Evolutionary conservation across 805 yeast genomes (phyloP), one percentile per base, ranked within the genome.

Genomic region (Priceomyces fermenticarens): DNA sequence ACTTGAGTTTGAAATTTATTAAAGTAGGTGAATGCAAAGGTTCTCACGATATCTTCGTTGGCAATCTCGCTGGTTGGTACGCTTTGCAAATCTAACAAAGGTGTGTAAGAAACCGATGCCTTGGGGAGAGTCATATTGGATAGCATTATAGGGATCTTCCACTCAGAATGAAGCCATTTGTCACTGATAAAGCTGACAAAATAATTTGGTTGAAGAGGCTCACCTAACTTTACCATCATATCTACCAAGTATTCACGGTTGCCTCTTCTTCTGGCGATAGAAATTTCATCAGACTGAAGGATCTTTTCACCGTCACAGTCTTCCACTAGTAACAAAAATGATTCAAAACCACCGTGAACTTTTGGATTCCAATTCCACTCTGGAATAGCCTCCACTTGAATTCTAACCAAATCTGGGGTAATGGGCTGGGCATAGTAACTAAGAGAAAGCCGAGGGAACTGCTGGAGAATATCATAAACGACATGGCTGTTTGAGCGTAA

Each of bases 291-390:
- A 26, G 63, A 47, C 52, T 70, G 79, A n/a, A 91, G 64, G 13
- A 90, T 73, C 39, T 67, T 72, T 43, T 87, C 91, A 3, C 96
- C 95, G 55, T 87, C 84, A 36, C 85, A 75, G 54, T 90, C 96
- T 55, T 88, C 97, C 2, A 88, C 86, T 3, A 88, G 39, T 2
- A 93, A 45, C 25, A 81, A 59, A 52, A 89, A 93, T 4, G 77
- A 64, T 54, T 90, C 91, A 1, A 77, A 65, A 20, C 57, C 62
- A 0, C 85, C 85, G 53, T 89, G 96, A 2, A 83, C 43, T 4
- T 56, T 58, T 8, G 57, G 48, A 57, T 86, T 85, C 97, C 97
- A 90, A 12, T 66, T 69, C 86, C 96, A 93, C 10, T 73, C 67
- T 0, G 97, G 93, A 0, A 65, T 47, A 2, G 88, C 60, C 39